Base-by-base conservation (phyloP, 2,329 filamentous ascomycete genomes). In the Huntiella abstrusa region DNA sequence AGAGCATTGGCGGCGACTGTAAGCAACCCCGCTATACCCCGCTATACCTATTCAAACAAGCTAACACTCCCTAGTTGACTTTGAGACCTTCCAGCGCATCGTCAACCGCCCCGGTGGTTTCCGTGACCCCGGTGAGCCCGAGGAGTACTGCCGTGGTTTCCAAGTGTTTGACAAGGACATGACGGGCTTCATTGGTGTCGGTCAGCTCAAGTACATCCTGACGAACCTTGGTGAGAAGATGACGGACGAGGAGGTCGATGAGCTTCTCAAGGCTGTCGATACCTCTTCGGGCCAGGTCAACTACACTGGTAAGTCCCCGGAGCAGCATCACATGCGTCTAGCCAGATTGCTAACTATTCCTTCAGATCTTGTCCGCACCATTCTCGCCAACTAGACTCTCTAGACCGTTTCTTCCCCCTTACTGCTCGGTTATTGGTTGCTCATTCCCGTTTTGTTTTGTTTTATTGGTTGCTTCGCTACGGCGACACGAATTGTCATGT, bases 111-210 rank as follows among this genome's bases (percentile, higher is more conserved):
- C 91, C 33, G 87, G 87, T 60, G 91, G 91, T 57, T 98, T 98
- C 81, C 86, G 91, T 62, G 91, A 96, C 58, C 87, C 91, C 2
- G 91, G 91, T 61, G 87, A 95, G 67, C 88, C 91, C 36, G 88
- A 96, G 60, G 88, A 96, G 64, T 98, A 98, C 68, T 94, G 88
- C 65, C 83, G 88, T 52, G 91, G 91, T 47, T 98, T 98, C 71
- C 91, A 98, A 65, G 91, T 98, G 46, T 98, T 98, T 58, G 91
- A 98, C 67, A 98, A 98, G 68, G 91, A 98, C 62, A 82, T 94
- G 77, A 94, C 86, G 51, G 91, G 91, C 45, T 95, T 87, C 64
- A 96, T 98, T 61, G 91, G 88, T 48, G 88, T 96, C 53, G 91
- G 91, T 49, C 91, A 98, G 68, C 75, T 98, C 63, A 83, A 93